Percentiles rank a stretch among this genome's conserved stretches.
phyloP scores from a whole-genome alignment of 148 eudicot genomes.

The Rhododendron mucronatum region DNA sequence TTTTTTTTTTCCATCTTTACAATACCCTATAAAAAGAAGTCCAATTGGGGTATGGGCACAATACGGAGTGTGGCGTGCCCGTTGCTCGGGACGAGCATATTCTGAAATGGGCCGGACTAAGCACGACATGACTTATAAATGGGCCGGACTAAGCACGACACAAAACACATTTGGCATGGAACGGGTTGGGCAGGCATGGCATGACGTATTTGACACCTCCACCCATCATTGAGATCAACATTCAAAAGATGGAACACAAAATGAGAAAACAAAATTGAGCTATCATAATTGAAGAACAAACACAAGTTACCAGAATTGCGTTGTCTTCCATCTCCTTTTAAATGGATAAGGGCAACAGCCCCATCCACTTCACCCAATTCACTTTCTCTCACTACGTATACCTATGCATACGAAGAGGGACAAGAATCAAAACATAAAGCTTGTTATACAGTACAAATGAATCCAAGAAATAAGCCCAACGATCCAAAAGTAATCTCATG shows the following conservation, averaged over 20 bases:
- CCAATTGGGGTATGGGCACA: not conserved
- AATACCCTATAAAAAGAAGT: no score
- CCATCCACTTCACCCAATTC: constrained; percentile 2
- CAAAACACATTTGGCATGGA: not conserved
- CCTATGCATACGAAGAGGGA: not conserved
- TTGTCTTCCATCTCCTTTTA: not conserved
- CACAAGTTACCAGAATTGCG: not conserved
- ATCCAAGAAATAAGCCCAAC: not conserved
- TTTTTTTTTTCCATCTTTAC: no score
- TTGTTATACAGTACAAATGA: not conserved
- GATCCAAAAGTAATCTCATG: not conserved
- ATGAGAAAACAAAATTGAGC: not conserved
- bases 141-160: not conserved
- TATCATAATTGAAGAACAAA: not conserved
- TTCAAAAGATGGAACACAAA: not conserved
- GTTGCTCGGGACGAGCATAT: not conserved
- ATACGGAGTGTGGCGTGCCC: not conserved
- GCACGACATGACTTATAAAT: not conserved
- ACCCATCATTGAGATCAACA: not conserved
- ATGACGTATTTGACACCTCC: not conserved
- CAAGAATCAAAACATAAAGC: not conserved
- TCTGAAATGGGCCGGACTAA: not conserved
- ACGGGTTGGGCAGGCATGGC: not conserved
- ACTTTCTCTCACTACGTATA: not conserved
- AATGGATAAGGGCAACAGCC: not conserved